A percentile compares a stretch with the other conserved stretches of the same genome.
phyloP scores from a whole-genome alignment of 2,329 filamentous ascomycete genomes.

The Reticulascus tulasneorum region DNA sequence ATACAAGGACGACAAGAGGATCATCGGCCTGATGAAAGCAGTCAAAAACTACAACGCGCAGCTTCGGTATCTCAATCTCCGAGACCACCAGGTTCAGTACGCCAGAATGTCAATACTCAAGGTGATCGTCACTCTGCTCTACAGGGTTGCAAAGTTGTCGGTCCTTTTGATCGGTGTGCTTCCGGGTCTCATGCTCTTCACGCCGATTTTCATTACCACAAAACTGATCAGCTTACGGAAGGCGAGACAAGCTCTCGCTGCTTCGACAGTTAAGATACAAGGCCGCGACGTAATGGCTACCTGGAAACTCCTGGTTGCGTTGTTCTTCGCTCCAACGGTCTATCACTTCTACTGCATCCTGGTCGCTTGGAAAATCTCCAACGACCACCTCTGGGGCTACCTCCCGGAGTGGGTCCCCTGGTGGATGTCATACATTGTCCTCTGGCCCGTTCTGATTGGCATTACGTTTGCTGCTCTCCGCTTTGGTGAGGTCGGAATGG shows the following conservation, averaged over 20 bases:
- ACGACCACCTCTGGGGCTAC: constrained; percentile 77
- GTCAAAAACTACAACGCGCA: constrained; percentile 85
- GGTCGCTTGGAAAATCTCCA: constrained; percentile 72
- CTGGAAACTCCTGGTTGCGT: constrained; percentile 87
- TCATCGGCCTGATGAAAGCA: constrained; percentile 68
- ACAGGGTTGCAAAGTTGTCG: constrained; percentile 72
- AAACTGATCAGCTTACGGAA: constrained; percentile 80
- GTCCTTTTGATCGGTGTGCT: constrained; percentile 77
- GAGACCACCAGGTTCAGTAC: constrained; percentile 93
- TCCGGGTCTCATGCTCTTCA: constrained; percentile 82
- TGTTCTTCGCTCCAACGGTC: constrained; percentile 75
- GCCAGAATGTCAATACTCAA: constrained; percentile 75
- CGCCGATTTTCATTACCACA: constrained; percentile 79
- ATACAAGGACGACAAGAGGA: constrained; percentile 86
- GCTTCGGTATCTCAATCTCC: constrained; percentile 78
- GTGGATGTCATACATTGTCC: constrained; percentile 69
- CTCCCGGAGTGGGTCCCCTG: constrained; percentile 77
- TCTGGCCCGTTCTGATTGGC: constrained; percentile 76
- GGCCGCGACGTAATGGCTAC: constrained; percentile 88
- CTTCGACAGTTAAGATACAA: constrained; percentile 83
- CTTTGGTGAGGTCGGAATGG: constrained; percentile 98
- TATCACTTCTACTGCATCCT: constrained; percentile 78
- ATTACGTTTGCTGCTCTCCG: constrained; percentile 91
- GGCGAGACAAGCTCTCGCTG: constrained; percentile 77
- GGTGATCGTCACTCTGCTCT: constrained; percentile 73